A percentile compares a stretch with the other conserved stretches of the same genome.
phyloP scores from a whole-genome alignment of 2,329 filamentous ascomycete species.

The Rutstroemia sydowiana region DNA sequence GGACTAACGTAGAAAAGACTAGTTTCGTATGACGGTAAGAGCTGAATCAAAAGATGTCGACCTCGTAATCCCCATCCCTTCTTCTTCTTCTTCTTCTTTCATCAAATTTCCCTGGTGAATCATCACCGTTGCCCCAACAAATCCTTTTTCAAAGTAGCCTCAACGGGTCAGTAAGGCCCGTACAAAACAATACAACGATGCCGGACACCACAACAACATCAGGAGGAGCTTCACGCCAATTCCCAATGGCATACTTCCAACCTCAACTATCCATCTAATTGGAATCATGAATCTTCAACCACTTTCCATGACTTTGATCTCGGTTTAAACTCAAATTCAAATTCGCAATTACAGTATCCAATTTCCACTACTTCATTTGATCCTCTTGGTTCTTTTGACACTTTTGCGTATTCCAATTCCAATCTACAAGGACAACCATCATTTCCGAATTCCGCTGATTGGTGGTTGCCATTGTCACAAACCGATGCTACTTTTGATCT shows the following conservation, averaged over 20 bases:
- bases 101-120: background rate
- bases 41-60: no score
- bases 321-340: constrained; percentile 1
- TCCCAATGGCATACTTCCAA: constrained; percentile 9
- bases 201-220: constrained; percentile 9
- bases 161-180: constrained; percentile 21
- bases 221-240: constrained; percentile 1
- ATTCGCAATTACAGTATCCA: background rate
- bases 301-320: constrained; percentile 5
- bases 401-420: background rate
- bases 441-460: constrained; percentile 4
- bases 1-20: no score
- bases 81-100: background rate
- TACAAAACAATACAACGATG: constrained; percentile 21
- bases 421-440: no score
- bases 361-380: background rate
- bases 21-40: no score
- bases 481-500: constrained; percentile 2
- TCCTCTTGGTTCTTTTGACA: background rate
- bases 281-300: constrained; percentile 1
- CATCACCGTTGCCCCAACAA: background rate
- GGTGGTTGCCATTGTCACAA: constrained; percentile 6
- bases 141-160: background rate
- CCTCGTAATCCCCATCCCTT: background rate
- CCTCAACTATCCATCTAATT: constrained; percentile 10